phyloP scores from a whole-genome alignment of 2,329 filamentous ascomycete genomes.

The Alternaria incomplexa region DNA sequence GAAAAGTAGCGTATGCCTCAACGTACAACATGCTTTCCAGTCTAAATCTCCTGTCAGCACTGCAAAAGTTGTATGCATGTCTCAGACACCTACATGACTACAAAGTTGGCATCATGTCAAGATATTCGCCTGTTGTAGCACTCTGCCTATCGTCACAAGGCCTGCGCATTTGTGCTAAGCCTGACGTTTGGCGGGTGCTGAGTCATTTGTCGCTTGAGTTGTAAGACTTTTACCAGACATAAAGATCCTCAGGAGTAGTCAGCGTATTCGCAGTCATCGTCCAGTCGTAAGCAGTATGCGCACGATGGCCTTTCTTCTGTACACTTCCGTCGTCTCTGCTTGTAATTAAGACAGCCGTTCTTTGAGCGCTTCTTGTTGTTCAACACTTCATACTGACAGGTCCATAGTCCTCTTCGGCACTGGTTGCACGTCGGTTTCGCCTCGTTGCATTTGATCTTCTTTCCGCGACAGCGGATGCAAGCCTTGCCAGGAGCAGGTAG shows the following conservation, averaged over 20 bases:
- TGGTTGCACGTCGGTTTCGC: conserved; percentile 39
- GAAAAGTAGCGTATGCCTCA: neutral
- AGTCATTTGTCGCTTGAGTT: neutral
- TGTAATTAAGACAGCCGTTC: conserved; percentile 40
- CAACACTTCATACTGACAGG: conserved; percentile 33
- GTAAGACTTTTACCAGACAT: neutral
- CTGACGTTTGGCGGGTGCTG: neutral
- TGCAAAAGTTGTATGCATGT: neutral
- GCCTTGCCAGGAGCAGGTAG: conserved; percentile 23
- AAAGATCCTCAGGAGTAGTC: conserved; percentile 19
- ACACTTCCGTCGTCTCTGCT: conserved; percentile 37
- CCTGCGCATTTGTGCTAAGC: neutral
- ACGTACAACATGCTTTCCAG: neutral
- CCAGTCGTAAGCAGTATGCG: conserved; percentile 35
- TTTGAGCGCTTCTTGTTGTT: conserved; percentile 33
- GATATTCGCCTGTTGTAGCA: neutral
- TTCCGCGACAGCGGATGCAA: conserved; percentile 31
- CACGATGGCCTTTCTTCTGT: conserved; percentile 40
- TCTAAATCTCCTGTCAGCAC: neutral
- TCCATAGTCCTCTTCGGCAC: conserved; percentile 36
- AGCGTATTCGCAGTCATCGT: conserved; percentile 37
- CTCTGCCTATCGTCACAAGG: neutral
- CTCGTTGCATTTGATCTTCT: conserved; percentile 42
- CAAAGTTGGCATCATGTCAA: neutral
- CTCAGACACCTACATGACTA: neutral